Evolutionary conservation across 306 rosid species (phyloP), one percentile per base, ranked within the genome.

Genomic region (Begonia loranthoides): DNA sequence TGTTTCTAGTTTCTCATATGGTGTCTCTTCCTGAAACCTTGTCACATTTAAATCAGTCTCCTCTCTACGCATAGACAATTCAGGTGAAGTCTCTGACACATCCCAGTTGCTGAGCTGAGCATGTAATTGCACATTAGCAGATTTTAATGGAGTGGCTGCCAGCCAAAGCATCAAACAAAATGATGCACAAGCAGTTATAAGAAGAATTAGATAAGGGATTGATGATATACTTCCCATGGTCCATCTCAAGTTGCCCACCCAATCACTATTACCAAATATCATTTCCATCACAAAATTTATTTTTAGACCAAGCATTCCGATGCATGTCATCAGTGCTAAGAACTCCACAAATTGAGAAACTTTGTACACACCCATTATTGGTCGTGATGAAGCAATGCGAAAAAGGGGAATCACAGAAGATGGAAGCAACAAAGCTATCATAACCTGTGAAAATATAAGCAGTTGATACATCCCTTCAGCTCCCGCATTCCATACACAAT

Each of bases 401-500:
- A 82, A 90, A 60, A 85, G 94, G 57, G 95, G 97, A 63, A 90
- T 85, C 72, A 85, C 81, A 44, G 87, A 82, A 48, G 97, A 78
- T 44, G 97, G 97, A 68, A 90, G 87, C 65, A 82, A 79, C 59
- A 85, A 50, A 49, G 95, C 97, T 58, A 72, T 81, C 70, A 82
- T 57, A 61, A 86, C 92, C 70, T 90, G 97, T 57, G 92, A 73
- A 74, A 73, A 76, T 61, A 90, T 65, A 45, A 90, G 92, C 59
- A 90, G 69, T 51, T 85, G 90, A 78, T 79, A 85, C 82, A 82
- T 76, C 66, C 95, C 97, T 67, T 90, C 97, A 48, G 94, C 81
- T 63, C 95, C 97, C 9, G 83, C 76, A 73, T 75, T 80, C 95
- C 95, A 90, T 17, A 74, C 95, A 57, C 87, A 90, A 52, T 78